These are phyloP conservation scores for Bolboschoenus planiculmis DNA, from an alignment of 176 grass and related monocot genomes.

Conservation along the genomic window DNA sequence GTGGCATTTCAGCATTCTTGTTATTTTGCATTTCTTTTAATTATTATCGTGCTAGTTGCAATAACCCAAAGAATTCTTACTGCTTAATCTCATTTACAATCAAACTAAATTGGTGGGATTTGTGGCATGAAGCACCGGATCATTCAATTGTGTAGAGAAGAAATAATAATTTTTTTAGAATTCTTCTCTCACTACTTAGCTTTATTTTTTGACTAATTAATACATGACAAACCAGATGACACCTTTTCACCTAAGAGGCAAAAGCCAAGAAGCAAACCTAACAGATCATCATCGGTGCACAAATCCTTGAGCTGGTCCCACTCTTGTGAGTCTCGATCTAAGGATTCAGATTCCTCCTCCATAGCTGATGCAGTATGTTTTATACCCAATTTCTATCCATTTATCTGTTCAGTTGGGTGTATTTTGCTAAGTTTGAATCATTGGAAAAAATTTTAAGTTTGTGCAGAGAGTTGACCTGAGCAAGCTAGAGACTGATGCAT, in stretches of 20 bases:
- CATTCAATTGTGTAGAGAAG: not conserved
- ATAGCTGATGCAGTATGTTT: slow-evolving; percentile 42
- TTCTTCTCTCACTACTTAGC: not conserved
- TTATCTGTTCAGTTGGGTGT: slow-evolving; percentile 8
- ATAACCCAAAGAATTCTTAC: not conserved
- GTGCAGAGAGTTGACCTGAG: slow-evolving; percentile 80
- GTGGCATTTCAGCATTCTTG: not conserved
- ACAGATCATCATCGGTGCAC: slow-evolving; percentile 38
- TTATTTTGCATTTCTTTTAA: not conserved
- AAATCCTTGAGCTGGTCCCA: slow-evolving; percentile 58
- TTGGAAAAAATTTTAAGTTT: not conserved
- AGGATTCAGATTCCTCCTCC: slow-evolving; percentile 50
- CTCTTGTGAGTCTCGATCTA: slow-evolving; percentile 70
- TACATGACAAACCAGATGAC: slow-evolving; percentile 44
- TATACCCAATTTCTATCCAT: slow-evolving; percentile 5
- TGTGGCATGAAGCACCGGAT: not conserved
- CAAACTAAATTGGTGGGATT: not conserved
- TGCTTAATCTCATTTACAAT: not conserved
- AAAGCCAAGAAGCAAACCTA: slow-evolving; percentile 38
- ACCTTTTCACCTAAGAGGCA: slow-evolving; percentile 56
- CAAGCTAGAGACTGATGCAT: slow-evolving; percentile 71
- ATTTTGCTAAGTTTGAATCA: slow-evolving; percentile 13
- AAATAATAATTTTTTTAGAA: not conserved
- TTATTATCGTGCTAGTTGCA: not conserved
- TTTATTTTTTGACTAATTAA: slow-evolving; percentile 22